Percentiles rank a stretch among this genome's conserved stretches.
Evolutionary conservation across 371 early-diverging fungal species (phyloP).

Genomic region (Nematocida minor): DNA sequence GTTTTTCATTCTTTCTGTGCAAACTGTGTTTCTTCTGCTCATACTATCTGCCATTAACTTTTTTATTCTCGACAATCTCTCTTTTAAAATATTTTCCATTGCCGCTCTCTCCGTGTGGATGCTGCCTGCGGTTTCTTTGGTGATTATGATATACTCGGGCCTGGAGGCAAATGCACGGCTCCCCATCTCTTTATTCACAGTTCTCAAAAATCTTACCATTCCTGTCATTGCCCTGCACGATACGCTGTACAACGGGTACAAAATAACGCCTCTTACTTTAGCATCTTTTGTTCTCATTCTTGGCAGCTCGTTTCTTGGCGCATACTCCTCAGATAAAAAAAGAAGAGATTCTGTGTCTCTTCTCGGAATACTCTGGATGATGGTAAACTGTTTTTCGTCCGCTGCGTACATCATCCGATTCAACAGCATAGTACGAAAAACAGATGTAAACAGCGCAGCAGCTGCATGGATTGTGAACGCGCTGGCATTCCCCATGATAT

Average conservation of each 20-base stretch:
- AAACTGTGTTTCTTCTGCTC: constrained; percentile 52
- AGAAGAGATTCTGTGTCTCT: background rate
- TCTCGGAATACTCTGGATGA: constrained; percentile 81
- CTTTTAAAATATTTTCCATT: constrained; percentile 63
- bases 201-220: constrained; percentile 94
- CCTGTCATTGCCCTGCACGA: constrained; percentile 89
- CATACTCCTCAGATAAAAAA: constrained; percentile 66
- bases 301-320: constrained; percentile 80
- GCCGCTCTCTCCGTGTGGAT: constrained; percentile 70
- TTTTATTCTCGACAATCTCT: background rate
- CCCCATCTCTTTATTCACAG: constrained; percentile 77
- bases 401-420: constrained; percentile 79
- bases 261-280: constrained; percentile 70
- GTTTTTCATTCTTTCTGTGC: constrained; percentile 54
- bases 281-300: constrained; percentile 81
- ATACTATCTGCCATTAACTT: constrained; percentile 16
- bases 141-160: constrained; percentile 92
- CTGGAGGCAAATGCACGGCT: constrained; percentile 81
- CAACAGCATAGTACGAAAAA: constrained; percentile 71
- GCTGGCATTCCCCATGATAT: constrained; percentile 75
- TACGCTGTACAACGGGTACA: constrained; percentile 72
- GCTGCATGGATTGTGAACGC: constrained; percentile 89
- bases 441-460: background rate
- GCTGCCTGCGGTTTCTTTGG: constrained; percentile 74
- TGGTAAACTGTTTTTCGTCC: constrained; percentile 77